Evolutionary conservation across 305 asterid species (phyloP), one percentile per base, ranked within the genome.

Genomic region (Fraxinus paxiana): DNA sequence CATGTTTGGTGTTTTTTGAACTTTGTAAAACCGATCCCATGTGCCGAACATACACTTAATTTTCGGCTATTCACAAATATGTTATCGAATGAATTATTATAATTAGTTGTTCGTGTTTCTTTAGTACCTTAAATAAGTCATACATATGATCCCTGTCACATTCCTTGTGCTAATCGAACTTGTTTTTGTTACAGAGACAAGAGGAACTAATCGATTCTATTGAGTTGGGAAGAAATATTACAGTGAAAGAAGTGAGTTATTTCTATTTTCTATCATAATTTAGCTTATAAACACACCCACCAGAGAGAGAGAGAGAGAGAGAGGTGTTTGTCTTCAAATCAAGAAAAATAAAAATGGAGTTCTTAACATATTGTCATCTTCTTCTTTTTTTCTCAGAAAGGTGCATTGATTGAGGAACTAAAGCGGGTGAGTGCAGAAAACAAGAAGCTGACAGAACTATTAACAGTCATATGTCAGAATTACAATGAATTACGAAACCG

Each of bases 401-500:
- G 89, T 30, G 97, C 91, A 76, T 82, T 92, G 77, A 61, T 90
- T 12, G 96, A 94, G 87, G 97, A 94, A 65, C 83, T 94, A 85
- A 92, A 88, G 33, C 77, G 97, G 70, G 88, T 90, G 84, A 92
- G 85, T 76, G 96, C 92, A 13, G 97, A 93, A 54, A 94, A 93
- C 90, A 90, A 88, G 92, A 93, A 87, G 83, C 88, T 94, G 77
- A 89, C 92, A 5, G 93, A 93, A 59, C 69, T 90, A 86, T 35
- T 92, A 4, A 88, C 96, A 15, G 87, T 87, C 1, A 80, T 92
- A 91, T 92, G 94, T 77, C 93, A 93, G 88, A 93, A 93, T 48
- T 93, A 94, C 86, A 91, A 86, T 51, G 86, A 89, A 80, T 82
- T 92, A 82, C 85, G 92, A 37, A 91, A 73, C 77, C 96, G 91